A percentile compares a stretch with the other conserved stretches of the same genome.
Evolutionary conservation across 2,329 filamentous ascomycete genomes (phyloP).

Genomic region (Tolypocladium cylindrosporum): DNA sequence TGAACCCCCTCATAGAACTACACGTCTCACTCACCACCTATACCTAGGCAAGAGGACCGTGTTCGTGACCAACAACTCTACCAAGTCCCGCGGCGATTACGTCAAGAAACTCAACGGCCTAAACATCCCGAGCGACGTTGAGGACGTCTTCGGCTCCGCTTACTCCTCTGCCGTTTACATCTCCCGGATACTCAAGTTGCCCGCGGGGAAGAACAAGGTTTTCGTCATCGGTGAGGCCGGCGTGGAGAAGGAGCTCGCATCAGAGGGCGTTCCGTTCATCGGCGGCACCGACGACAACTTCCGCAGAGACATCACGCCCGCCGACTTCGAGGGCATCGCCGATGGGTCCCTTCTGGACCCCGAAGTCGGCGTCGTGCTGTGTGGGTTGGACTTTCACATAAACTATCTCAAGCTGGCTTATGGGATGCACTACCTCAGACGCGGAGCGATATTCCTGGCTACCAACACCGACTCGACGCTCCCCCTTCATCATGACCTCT

Average conservation of each 20-base stretch:
- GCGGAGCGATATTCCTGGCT: constrained; percentile 77
- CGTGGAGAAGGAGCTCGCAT: constrained; percentile 77
- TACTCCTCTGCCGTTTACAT: constrained; percentile 97
- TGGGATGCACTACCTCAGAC: constrained; percentile 75
- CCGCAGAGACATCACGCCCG: constrained; percentile 67
- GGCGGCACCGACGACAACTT: constrained; percentile 77
- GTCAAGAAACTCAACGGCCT: constrained; percentile 78
- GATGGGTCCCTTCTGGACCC: constrained; percentile 70
- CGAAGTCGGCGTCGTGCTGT: constrained; percentile 81
- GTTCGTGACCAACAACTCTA: constrained; percentile 98
- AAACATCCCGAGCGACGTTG: constrained; percentile 67
- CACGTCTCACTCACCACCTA: background rate
- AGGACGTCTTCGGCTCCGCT: constrained; percentile 92
- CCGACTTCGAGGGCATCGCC: constrained; percentile 72
- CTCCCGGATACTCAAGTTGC: constrained; percentile 75
- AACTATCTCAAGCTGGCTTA: constrained; percentile 88
- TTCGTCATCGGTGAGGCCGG: constrained; percentile 87
- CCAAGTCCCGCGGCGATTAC: constrained; percentile 88
- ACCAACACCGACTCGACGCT: constrained; percentile 91
- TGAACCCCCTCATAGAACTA: too few relatives aligned
- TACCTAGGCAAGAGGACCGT: constrained; percentile 73
- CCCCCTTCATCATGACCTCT: constrained; percentile 70
- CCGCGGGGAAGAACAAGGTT: constrained; percentile 76
- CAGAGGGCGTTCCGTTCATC: constrained; percentile 69
- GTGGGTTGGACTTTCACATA: constrained; percentile 85